Percentiles rank a stretch among this genome's conserved stretches.
Evolutionary conservation across 331 rosid genomes (phyloP).

Genomic region (Phaseolus coccineus): DNA sequence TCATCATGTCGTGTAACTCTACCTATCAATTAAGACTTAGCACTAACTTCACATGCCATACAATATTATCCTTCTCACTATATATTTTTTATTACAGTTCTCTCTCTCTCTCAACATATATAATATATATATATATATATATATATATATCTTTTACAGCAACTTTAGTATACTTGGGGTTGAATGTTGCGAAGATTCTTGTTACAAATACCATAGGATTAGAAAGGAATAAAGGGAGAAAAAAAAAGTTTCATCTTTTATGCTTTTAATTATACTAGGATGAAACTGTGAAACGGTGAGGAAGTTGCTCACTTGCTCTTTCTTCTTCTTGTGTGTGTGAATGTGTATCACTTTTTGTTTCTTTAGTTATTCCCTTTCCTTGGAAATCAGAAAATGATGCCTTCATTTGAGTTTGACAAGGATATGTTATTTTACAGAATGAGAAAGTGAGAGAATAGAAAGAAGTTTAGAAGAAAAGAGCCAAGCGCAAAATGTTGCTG

Average conservation of each 20-base stretch:
- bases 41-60: background rate
- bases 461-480: conserved; percentile 35
- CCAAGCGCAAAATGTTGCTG: conserved; percentile 38
- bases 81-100: background rate
- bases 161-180: conserved; percentile 40
- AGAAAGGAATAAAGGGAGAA: conserved; percentile 47
- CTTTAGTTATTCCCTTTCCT: conserved; percentile 39
- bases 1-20: background rate
- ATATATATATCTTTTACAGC: background rate
- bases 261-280: conserved; percentile 39
- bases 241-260: conserved; percentile 25
- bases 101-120: too few relatives aligned
- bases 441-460: conserved; percentile 35
- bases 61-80: background rate
- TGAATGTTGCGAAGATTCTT: conserved; percentile 43
- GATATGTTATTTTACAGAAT: conserved; percentile 29
- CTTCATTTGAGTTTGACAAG: conserved; percentile 34
- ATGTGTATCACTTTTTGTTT: conserved; percentile 20
- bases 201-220: conserved; percentile 29
- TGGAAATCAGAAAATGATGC: conserved; percentile 30
- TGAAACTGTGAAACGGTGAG: conserved; percentile 30
- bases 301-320: conserved; percentile 22
- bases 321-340: background rate
- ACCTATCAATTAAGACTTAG: background rate
- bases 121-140: too few relatives aligned